Percentiles rank a stretch among this genome's conserved stretches.
These are phyloP conservation scores for Aspergillus intermedius DNA, from an alignment of 2,329 filamentous ascomycete genomes.

Conservation along the genomic window DNA sequence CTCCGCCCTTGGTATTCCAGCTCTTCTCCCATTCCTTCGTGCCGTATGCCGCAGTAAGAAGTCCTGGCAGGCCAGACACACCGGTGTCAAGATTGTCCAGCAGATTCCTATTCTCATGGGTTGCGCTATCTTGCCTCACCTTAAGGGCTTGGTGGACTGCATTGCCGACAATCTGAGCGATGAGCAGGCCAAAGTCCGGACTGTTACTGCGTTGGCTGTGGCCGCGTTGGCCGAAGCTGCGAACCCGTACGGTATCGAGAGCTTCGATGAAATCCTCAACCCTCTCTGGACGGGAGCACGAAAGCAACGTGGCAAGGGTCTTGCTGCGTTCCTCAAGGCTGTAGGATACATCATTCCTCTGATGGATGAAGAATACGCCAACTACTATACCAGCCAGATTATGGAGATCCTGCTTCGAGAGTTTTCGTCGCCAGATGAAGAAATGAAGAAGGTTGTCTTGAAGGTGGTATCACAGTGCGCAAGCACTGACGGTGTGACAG, in stretches of 20 bases:
- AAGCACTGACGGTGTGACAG: conserved; percentile 88
- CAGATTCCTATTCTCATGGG: conserved; percentile 99
- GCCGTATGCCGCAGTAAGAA: conserved; percentile 98
- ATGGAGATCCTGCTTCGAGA: conserved; percentile 97
- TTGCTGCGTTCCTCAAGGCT: conserved; percentile 93
- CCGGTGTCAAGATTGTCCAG: conserved; percentile 97
- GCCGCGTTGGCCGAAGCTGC: conserved; percentile 92
- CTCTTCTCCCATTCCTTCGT: conserved; percentile 85
- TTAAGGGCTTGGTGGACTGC: conserved; percentile 93
- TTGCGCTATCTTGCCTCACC: conserved; percentile 87
- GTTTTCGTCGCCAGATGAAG: conserved; percentile 93
- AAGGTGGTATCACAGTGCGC: conserved; percentile 97
- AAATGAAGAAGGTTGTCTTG: conserved; percentile 99
- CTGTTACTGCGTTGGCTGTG: conserved; percentile 90
- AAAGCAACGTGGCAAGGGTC: conserved; percentile 91
- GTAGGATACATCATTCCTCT: conserved; percentile 97
- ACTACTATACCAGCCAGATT: conserved; percentile 97
- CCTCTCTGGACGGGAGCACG: conserved; percentile 93
- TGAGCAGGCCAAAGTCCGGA: conserved; percentile 95
- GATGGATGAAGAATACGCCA: conserved; percentile 99
- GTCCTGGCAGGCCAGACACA: conserved; percentile 96
- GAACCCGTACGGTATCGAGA: conserved; percentile 97
- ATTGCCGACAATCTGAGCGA: conserved; percentile 94
- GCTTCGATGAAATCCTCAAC: conserved; percentile 95
- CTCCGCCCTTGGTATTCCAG: conserved; percentile 90